These are phyloP conservation scores for Claviceps digitariae DNA, from an alignment of 2,329 filamentous ascomycete genomes.

Conservation along the genomic window DNA sequence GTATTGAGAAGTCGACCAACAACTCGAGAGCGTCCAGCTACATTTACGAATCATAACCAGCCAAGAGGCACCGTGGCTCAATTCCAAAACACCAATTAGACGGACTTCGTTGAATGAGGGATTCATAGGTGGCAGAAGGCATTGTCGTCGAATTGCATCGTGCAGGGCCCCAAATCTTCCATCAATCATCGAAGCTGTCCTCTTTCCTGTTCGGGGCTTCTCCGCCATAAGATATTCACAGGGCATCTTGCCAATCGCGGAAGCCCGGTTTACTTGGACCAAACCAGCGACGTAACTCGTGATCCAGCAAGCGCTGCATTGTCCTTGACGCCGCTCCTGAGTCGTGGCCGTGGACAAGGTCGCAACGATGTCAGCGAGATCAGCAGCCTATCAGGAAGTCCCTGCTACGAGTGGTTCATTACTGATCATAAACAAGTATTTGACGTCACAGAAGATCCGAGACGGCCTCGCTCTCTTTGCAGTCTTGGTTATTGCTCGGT, in stretches of 20 bases:
- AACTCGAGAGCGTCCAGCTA: too few relatives aligned
- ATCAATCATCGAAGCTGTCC: background rate
- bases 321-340: background rate
- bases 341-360: background rate
- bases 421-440: conserved; percentile 16
- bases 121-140: background rate
- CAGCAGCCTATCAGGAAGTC: conserved; percentile 20
- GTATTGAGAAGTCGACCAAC: too few relatives aligned
- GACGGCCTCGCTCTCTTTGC: conserved; percentile 21
- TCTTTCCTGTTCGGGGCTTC: too few relatives aligned
- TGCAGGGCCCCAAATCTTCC: background rate
- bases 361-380: conserved; percentile 18
- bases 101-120: too few relatives aligned
- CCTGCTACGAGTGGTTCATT: conserved; percentile 14
- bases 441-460: conserved; percentile 16
- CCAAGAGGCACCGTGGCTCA: background rate
- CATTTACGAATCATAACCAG: background rate
- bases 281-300: background rate
- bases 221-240: too few relatives aligned
- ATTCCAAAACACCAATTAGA: background rate
- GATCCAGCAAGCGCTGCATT: background rate
- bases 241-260: too few relatives aligned
- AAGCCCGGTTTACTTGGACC: too few relatives aligned
- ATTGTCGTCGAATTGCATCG: background rate
- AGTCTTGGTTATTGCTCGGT: conserved; percentile 21